Evolutionary conservation across 2,329 filamentous ascomycete species (phyloP).

Genomic region (Meredithiella fracta): DNA sequence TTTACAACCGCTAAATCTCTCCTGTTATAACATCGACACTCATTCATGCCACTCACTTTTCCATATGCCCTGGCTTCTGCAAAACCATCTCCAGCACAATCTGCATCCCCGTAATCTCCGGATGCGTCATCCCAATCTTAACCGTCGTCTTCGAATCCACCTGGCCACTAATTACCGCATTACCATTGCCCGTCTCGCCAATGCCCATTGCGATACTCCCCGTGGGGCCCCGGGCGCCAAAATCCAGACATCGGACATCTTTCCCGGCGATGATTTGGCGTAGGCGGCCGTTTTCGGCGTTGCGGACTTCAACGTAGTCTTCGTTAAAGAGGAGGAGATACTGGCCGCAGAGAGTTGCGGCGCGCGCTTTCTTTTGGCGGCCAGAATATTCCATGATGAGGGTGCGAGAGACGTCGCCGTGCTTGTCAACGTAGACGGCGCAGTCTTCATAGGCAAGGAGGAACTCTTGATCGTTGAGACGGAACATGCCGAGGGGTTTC

Average conservation of each 20-base stretch:
- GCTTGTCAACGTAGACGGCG: conserved; percentile 94
- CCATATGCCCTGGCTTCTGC: conserved; percentile 58
- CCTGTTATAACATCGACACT: no score
- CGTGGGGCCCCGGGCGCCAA: conserved; percentile 51
- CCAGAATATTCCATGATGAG: conserved; percentile 99
- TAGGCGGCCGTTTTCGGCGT: conserved; percentile 85
- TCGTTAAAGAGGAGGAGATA: conserved; percentile 89
- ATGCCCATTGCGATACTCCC: conserved; percentile 20
- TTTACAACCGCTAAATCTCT: no score
- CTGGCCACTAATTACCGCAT: conserved; percentile 8
- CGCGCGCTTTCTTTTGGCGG: conserved; percentile 58
- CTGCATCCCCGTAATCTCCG: conserved; percentile 67
- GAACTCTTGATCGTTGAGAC: conserved; percentile 82
- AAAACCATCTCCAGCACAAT: conserved; percentile 83
- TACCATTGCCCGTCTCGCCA: conserved; percentile 11
- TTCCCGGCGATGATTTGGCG: conserved; percentile 86
- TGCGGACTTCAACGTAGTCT: conserved; percentile 92
- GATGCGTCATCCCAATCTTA: conserved; percentile 92
- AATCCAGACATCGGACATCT: conserved; percentile 81
- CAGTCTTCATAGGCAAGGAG: conserved; percentile 89
- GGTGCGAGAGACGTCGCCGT: conserved; percentile 82
- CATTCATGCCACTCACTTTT: conserved; percentile 23
- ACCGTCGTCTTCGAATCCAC: conserved; percentile 47
- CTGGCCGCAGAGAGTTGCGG: conserved; percentile 75
- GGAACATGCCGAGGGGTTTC: conserved; percentile 87